phyloP scores from a whole-genome alignment of 768 basidiomycete genomes.

The Agaricus blazei region DNA sequence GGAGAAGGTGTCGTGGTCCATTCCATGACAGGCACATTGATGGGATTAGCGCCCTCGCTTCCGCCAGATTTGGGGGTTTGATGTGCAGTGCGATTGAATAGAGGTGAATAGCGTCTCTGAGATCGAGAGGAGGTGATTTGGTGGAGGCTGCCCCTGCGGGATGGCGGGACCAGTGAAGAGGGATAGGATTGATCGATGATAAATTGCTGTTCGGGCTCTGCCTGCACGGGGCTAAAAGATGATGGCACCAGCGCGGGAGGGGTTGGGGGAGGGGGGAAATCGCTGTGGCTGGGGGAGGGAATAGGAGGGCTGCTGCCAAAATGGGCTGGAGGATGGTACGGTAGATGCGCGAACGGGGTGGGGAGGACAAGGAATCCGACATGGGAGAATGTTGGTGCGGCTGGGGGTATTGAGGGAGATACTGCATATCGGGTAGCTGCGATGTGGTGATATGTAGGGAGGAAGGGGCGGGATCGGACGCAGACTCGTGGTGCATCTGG shows the following conservation, averaged over 20 bases:
- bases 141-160: neutral
- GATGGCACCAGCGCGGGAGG: conserved; percentile 3
- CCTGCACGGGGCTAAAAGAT: neutral
- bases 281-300: neutral
- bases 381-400: conserved; percentile 3
- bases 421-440: neutral
- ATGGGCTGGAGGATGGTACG: neutral
- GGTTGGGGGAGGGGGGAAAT: neutral
- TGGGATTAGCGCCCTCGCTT: neutral
- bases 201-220: neutral
- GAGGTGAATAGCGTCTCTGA: neutral
- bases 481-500: neutral
- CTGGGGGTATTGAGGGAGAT: neutral
- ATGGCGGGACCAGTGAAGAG: neutral
- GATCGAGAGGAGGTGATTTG: neutral
- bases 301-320: neutral
- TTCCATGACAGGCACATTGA: neutral
- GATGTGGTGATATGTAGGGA: neutral
- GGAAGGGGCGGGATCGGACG: neutral
- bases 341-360: neutral
- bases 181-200: neutral
- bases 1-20: neutral
- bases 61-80: neutral
- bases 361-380: conserved; percentile 1
- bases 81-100: neutral